A percentile compares a stretch with the other conserved stretches of the same genome.
Conservation (phyloP, 2,329 filamentous ascomycete genomes). For the Tolypocladium endophyticum region DNA sequence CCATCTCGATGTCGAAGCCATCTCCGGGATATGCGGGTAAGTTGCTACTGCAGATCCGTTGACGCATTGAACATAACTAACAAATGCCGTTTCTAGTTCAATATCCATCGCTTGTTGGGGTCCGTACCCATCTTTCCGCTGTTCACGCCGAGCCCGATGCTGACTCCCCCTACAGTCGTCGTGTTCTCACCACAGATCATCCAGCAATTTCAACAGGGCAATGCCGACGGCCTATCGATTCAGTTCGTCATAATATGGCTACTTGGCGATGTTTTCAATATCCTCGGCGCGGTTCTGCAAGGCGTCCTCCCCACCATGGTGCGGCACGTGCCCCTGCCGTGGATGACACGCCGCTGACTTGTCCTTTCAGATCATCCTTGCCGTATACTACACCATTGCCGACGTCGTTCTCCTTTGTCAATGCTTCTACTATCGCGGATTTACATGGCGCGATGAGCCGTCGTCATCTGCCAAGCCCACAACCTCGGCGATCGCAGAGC, state of each 20-base stretch:
- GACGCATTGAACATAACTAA: slow-evolving; percentile 3
- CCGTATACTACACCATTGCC: slow-evolving; percentile 85
- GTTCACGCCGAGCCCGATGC: not conserved
- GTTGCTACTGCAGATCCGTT: slow-evolving; percentile 12
- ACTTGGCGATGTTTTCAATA: slow-evolving; percentile 91
- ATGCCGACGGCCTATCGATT: slow-evolving; percentile 79
- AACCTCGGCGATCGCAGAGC: slow-evolving; percentile 21
- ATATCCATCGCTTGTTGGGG: slow-evolving; percentile 93
- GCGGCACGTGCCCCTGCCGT: slow-evolving; percentile 7
- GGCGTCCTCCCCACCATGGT: slow-evolving; percentile 90
- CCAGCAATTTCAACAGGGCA: slow-evolving; percentile 79
- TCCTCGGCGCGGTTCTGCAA: slow-evolving; percentile 82
- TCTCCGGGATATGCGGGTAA: slow-evolving; percentile 84
- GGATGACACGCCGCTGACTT: not conserved
- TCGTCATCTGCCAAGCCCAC: slow-evolving; percentile 29
- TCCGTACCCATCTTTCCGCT: slow-evolving; percentile 10
- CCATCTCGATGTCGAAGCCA: slow-evolving; percentile 76
- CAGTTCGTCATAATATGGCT: slow-evolving; percentile 93
- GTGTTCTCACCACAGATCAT: slow-evolving; percentile 97
- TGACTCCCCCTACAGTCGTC: slow-evolving; percentile 49
- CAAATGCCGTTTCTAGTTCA: slow-evolving; percentile 42
- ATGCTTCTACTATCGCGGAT: slow-evolving; percentile 93
- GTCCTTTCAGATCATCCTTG: slow-evolving; percentile 60
- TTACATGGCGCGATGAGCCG: slow-evolving; percentile 52
- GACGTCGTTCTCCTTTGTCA: slow-evolving; percentile 82